Base-by-base conservation (phyloP, 2,329 filamentous ascomycete genomes). In the Lasiodiplodia theobromae region DNA sequence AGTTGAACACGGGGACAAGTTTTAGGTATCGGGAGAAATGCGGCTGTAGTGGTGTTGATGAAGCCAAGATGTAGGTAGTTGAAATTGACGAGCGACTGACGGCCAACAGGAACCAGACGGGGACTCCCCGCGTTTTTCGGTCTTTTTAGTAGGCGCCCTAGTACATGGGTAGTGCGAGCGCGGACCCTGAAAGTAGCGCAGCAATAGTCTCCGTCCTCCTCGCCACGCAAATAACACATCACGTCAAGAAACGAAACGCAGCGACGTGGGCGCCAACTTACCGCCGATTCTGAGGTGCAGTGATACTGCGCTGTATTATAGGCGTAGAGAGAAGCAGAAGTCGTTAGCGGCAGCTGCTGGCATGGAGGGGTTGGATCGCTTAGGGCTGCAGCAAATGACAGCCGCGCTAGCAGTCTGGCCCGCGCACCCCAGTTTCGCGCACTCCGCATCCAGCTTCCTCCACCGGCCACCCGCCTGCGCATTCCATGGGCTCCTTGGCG, bases 51-150 rank as follows among this genome's bases (percentile, higher is more conserved):
- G 54, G 21, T 40, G 31, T 38, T 38, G 54, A 57, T n/a, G n/a
- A 21, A 37, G 31, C 37, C 34, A 38, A 23, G 54, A 31, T 37
- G n/a, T 11, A 37, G 54, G 31, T 5, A 34, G 18, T 28, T n/a
- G 18, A 12, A 38, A 34, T 38, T 57, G 54, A 16, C 38, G 54
- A 40, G 34, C 4, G n/a, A 21, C 23, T 21, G 31, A 21, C 37
- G 31, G 31, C 53, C 28, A 34, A 31, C 53, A 38, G 23, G 54
- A 12, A n/a, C 10, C 4, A 38, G 34, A 38, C 34, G n/a, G 54
- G 54, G 37, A n/a, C 44, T 57, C 54, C 54, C 54, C 54, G 54
- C 54, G 37, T 38, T 23, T 23, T 57, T 38, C 31, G 34, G 23
- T 14, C 25, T 4, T 54, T 28, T 28, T 34, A 34, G 23, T 28